Conservation (phyloP, 2,329 filamentous ascomycete species). For the Cryphonectria carpinicola region DNA sequence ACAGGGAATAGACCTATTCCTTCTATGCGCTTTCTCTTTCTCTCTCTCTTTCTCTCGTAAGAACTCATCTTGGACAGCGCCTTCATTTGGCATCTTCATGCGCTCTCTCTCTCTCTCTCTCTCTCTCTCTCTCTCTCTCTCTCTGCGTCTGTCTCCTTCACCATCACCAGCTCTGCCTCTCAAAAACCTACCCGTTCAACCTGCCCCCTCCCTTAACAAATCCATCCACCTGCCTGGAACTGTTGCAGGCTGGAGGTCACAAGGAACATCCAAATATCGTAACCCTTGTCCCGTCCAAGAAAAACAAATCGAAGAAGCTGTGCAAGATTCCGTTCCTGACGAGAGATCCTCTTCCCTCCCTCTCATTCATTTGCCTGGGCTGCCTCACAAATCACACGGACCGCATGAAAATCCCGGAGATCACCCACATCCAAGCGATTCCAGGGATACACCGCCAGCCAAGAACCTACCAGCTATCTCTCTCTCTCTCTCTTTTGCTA, state of each 20-base stretch:
- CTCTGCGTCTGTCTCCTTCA: neutral
- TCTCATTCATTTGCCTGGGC: neutral
- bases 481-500: too few species aligned
- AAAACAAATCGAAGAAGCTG: neutral
- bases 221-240: too few species aligned
- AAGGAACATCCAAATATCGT: neutral
- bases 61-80: neutral
- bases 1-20: constrained; percentile 16
- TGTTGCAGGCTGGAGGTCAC: too few species aligned
- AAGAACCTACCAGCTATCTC: neutral
- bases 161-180: too few species aligned
- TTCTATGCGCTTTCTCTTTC: neutral
- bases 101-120: neutral
- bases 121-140: too few species aligned
- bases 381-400: constrained; percentile 1
- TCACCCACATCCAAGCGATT: neutral
- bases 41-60: neutral
- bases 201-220: too few species aligned
- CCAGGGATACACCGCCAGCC: constrained; percentile 16
- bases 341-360: neutral
- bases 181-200: too few species aligned
- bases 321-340: neutral
- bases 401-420: constrained; percentile 2
- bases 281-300: neutral
- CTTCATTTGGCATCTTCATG: constrained; percentile 28